A percentile compares a stretch with the other conserved stretches of the same genome.
phyloP scores from a whole-genome alignment of 1,284 basidiomycete genomes.

The Trichosporon inkin region DNA sequence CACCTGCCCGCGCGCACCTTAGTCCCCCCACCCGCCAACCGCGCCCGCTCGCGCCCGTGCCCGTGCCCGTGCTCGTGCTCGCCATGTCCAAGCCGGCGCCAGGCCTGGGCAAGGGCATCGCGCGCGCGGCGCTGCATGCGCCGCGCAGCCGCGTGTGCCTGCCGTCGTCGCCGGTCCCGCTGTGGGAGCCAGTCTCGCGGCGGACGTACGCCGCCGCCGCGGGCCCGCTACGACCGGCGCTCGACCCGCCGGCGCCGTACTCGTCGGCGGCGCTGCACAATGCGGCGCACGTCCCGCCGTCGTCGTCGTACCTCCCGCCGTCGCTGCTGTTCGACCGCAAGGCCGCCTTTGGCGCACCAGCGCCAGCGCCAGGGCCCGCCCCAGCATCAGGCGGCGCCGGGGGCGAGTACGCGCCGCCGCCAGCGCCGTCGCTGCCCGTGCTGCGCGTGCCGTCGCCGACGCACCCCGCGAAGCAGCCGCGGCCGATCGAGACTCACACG shows the following conservation, averaged over 20 bases:
- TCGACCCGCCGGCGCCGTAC: not conserved
- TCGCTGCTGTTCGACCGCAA: slow-evolving; percentile 17
- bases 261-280: too few relatives aligned
- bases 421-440: slow-evolving; percentile 17
- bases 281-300: slow-evolving; percentile 9
- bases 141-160: slow-evolving; percentile 6
- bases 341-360: too few relatives aligned
- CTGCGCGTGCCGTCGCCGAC: slow-evolving; percentile 22
- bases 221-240: not conserved
- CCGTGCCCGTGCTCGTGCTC: not conserved
- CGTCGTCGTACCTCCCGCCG: slow-evolving; percentile 12
- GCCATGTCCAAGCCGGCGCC: slow-evolving; percentile 45
- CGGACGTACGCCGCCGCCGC: slow-evolving; percentile 13
- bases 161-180: slow-evolving; percentile 9
- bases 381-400: slow-evolving; percentile 9
- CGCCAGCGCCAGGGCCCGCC: too few relatives aligned
- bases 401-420: slow-evolving; percentile 24
- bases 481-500: slow-evolving; percentile 25
- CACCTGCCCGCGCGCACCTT: too few relatives aligned
- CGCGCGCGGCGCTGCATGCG: slow-evolving; percentile 25
- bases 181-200: slow-evolving; percentile 18
- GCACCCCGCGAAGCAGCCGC: slow-evolving; percentile 22
- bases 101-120: slow-evolving; percentile 38
- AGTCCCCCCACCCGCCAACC: not conserved
- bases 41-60: too few relatives aligned